These are phyloP conservation scores for Salix suchowensis DNA, from an alignment of 345 rosid genomes.

Conservation along the genomic window DNA sequence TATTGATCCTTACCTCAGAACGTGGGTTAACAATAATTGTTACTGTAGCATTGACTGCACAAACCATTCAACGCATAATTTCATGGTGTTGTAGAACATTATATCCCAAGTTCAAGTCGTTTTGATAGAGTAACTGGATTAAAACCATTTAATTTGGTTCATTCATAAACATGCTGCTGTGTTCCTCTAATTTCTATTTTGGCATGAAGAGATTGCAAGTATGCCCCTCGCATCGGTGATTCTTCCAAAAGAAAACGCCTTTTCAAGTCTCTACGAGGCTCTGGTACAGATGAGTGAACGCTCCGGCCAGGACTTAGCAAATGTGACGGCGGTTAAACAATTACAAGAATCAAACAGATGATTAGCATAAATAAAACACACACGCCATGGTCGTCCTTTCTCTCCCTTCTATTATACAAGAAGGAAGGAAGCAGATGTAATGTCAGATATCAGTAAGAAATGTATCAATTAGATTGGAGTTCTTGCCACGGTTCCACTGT, in stretches of 20 bases:
- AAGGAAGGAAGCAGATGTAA: neutral
- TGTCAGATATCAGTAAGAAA: neutral
- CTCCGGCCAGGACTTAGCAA: neutral
- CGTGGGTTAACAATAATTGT: too few relatives aligned
- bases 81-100: too few relatives aligned
- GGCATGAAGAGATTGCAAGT: neutral
- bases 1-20: too few relatives aligned
- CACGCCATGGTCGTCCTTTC: neutral
- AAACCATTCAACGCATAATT: too few relatives aligned
- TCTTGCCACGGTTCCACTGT: constrained; percentile 35
- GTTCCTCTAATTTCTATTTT: neutral
- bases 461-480: constrained; percentile 18
- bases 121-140: too few relatives aligned
- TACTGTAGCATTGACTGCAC: too few relatives aligned
- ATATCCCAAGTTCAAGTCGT: too few relatives aligned
- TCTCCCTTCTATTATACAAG: neutral
- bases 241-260: neutral
- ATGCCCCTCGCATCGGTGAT: neutral
- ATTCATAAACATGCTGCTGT: neutral
- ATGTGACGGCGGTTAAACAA: neutral
- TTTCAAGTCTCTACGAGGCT: too few relatives aligned
- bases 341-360: neutral
- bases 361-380: neutral
- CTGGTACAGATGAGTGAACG: too few relatives aligned
- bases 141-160: neutral